Evolutionary conservation across 1,284 basidiomycete species (phyloP).

Genomic region (Volvariella volvacea): DNA sequence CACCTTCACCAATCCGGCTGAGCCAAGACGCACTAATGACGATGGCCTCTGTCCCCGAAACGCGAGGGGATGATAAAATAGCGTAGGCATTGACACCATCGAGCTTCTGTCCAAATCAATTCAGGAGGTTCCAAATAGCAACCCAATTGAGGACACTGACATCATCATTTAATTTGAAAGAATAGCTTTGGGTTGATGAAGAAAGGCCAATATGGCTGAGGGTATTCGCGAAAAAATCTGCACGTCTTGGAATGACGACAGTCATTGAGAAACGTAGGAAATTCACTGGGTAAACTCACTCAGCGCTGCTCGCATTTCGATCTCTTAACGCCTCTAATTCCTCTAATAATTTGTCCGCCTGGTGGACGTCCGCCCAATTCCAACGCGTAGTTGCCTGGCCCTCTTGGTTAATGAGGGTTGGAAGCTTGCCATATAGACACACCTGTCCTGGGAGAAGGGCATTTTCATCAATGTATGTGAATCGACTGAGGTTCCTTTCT

Average conservation of each 20-base stretch:
- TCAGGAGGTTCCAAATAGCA: constrained; percentile 1
- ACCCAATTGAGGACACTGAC: constrained; percentile 26
- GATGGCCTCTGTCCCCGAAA: constrained; percentile 87
- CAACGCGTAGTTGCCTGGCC: constrained; percentile 82
- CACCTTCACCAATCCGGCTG: constrained; percentile 53
- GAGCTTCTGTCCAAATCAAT: constrained; percentile 17
- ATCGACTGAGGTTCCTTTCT: constrained; percentile 52
- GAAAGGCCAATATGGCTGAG: constrained; percentile 68
- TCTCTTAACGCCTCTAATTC: constrained; percentile 60
- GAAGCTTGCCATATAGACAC: constrained; percentile 7
- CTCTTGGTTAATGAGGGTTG: neutral
- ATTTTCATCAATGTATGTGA: constrained; percentile 88
- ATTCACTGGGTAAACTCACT: constrained; percentile 46
- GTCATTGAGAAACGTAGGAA: constrained; percentile 3
- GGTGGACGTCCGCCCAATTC: constrained; percentile 83
- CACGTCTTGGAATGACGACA: constrained; percentile 40
- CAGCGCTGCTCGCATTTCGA: constrained; percentile 56
- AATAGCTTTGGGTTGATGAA: constrained; percentile 63
- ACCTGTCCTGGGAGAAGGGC: constrained; percentile 89
- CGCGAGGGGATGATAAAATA: constrained; percentile 75
- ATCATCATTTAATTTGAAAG: constrained; percentile 39
- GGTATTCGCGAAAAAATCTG: constrained; percentile 47
- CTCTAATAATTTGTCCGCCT: constrained; percentile 72
- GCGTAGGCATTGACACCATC: constrained; percentile 80
- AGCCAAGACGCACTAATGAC: constrained; percentile 87